phyloP scores from a whole-genome alignment of 108 stramenopile species.

The Aurantiochytrium sp. region DNA sequence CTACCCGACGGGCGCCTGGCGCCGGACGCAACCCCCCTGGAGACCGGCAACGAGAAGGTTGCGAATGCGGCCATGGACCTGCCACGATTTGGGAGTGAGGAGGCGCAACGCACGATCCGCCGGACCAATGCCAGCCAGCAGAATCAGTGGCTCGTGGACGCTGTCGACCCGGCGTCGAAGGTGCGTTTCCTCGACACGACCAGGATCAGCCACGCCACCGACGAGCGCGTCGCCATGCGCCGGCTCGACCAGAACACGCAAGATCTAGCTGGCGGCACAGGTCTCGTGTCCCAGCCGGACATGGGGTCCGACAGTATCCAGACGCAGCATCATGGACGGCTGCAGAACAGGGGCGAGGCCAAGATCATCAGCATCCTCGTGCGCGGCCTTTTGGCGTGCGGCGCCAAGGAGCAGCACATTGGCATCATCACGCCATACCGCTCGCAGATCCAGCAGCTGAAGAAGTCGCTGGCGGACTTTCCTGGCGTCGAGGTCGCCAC shows the following conservation, averaged over 20 bases:
- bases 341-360: neutral
- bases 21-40: neutral
- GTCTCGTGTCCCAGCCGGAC: neutral
- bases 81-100: neutral
- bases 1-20: neutral
- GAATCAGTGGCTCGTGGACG: neutral
- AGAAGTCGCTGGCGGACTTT: neutral
- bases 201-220: neutral
- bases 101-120: neutral
- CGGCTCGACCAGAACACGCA: too few relatives aligned
- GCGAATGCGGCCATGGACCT: neutral
- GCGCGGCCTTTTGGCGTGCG: neutral
- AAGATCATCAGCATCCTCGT: neutral
- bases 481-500: slow-evolving; percentile 75
- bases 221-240: neutral
- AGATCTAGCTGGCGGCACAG: too few relatives aligned
- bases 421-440: slow-evolving; percentile 14
- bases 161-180: neutral
- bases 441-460: neutral
- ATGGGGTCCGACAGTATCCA: neutral
- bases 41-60: neutral
- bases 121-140: neutral
- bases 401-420: neutral
- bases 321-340: neutral
- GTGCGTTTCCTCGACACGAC: neutral